Conservation (phyloP, 2,329 filamentous ascomycete species). For the Sphaerostilbella broomeana region DNA sequence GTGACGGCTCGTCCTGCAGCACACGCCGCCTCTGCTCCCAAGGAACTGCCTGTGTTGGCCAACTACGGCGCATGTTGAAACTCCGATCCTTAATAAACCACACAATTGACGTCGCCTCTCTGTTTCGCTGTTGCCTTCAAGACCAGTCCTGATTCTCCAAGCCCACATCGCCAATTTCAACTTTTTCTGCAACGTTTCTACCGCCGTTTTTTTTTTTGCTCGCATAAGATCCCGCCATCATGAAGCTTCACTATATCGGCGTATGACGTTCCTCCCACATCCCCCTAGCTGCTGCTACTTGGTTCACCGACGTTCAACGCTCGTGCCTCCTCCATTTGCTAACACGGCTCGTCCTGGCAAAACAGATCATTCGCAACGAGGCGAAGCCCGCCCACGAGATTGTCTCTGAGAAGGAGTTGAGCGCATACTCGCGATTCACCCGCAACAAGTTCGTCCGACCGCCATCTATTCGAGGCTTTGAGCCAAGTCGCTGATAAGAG, state of each 20-base stretch:
- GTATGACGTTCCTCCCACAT: constrained; percentile 44
- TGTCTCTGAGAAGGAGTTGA: constrained; percentile 68
- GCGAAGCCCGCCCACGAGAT: constrained; percentile 70
- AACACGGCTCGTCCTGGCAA: constrained; percentile 5
- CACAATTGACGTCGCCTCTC: neutral
- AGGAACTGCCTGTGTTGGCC: too few relatives aligned
- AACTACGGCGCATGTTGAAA: constrained; percentile 6
- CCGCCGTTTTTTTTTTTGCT: neutral
- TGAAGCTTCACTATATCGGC: constrained; percentile 86
- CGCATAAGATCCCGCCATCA: constrained; percentile 38
- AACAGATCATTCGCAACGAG: constrained; percentile 75
- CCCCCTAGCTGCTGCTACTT: constrained; percentile 11
- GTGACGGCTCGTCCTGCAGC: constrained; percentile 3
- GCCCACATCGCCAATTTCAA: neutral
- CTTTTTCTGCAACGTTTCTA: neutral
- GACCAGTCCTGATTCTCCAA: neutral
- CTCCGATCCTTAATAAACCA: constrained; percentile 4
- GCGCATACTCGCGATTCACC: constrained; percentile 74
- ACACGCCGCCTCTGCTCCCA: too few relatives aligned
- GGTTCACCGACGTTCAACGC: neutral
- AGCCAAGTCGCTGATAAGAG: neutral
- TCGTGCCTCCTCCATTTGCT: neutral
- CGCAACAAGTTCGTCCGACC: constrained; percentile 51
- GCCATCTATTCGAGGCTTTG: too few relatives aligned
- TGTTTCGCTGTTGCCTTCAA: neutral